Evolutionary conservation across 192 early-diverging fungal genomes (phyloP).

Genomic region (Coemansia sp.): DNA sequence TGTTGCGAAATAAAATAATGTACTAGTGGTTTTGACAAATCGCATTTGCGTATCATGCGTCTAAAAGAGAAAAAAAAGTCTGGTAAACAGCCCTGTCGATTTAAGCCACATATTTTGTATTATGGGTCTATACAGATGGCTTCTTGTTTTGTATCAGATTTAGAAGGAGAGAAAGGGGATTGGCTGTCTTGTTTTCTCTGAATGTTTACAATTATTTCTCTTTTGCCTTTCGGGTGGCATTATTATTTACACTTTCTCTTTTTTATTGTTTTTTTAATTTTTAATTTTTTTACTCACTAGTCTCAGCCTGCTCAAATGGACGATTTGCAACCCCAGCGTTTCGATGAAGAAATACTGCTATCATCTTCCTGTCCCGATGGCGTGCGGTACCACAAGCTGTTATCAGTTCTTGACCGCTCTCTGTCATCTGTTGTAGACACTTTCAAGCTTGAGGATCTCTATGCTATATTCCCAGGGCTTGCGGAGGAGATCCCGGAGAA

Average conservation of each 20-base stretch:
- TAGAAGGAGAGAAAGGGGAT: too few species aligned
- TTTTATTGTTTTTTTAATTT: background rate
- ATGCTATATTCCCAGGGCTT: constrained; percentile 38
- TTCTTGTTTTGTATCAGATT: too few species aligned
- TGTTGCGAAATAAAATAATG: background rate
- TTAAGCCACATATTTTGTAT: background rate
- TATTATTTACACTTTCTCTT: background rate
- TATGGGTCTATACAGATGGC: background rate
- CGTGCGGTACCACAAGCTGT: constrained; percentile 51
- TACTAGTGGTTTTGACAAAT: background rate
- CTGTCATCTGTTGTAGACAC: constrained; percentile 50
- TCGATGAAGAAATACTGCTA: constrained; percentile 3
- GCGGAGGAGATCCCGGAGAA: constrained; percentile 49
- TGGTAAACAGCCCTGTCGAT: background rate
- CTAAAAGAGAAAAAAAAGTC: background rate
- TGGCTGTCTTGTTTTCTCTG: too few species aligned
- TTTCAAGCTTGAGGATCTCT: constrained; percentile 40
- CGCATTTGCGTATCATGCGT: background rate
- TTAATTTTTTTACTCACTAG: background rate
- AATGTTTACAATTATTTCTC: too few species aligned
- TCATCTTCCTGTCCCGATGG: constrained; percentile 17
- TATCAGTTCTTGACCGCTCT: constrained; percentile 52
- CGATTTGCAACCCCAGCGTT: background rate
- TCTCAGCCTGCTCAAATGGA: constrained; percentile 1
- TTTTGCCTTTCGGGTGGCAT: too few species aligned